A percentile compares a stretch with the other conserved stretches of the same genome.
These are phyloP conservation scores for Themeda triandra DNA, from an alignment of 176 grass and related monocot genomes.

Conservation along the genomic window DNA sequence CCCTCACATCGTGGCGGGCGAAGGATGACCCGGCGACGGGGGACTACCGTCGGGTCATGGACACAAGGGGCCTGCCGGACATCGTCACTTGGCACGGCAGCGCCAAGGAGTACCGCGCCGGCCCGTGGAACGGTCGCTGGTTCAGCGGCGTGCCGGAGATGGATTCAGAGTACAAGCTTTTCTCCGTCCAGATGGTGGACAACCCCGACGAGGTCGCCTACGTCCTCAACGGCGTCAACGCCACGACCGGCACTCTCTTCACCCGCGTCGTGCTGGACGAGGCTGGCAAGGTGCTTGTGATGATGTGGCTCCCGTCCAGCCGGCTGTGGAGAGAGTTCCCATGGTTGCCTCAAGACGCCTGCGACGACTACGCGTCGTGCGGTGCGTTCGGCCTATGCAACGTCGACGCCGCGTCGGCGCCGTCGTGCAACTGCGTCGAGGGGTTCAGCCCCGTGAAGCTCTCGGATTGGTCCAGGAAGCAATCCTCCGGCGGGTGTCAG, in stretches of 20 bases:
- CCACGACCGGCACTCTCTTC: neutral
- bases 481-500: constrained; percentile 28
- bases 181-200: neutral
- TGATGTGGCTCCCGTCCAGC: neutral
- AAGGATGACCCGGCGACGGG: constrained; percentile 13
- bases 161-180: neutral
- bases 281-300: neutral
- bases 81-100: neutral
- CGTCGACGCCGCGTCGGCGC: neutral
- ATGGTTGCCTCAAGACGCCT: neutral
- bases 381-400: constrained; percentile 33
- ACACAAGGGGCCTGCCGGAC: constrained; percentile 29
- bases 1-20: constrained; percentile 3
- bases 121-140: neutral
- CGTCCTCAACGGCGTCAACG: neutral
- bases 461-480: too few species aligned
- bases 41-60: neutral
- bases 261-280: constrained; percentile 21
- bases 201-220: constrained; percentile 6
- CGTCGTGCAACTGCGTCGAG: constrained; percentile 13
- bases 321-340: neutral
- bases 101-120: neutral
- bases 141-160: constrained; percentile 46
- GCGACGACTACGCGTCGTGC: constrained; percentile 25
- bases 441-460: constrained; percentile 40